phyloP scores from a whole-genome alignment of 2,329 filamentous ascomycete genomes.

The Paecilomyces variotii region DNA sequence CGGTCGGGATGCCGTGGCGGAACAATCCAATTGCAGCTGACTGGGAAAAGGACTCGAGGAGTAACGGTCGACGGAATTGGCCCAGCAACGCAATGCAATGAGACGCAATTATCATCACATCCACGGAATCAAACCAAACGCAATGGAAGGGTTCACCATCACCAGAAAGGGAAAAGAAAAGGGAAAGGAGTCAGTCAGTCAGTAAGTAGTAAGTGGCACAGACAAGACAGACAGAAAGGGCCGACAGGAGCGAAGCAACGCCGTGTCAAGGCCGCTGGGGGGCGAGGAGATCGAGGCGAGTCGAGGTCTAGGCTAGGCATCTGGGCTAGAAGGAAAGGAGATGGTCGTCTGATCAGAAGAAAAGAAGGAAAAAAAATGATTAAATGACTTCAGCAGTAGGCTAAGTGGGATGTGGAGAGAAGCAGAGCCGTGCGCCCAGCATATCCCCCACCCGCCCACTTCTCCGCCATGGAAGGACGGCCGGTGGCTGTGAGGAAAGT shows the following conservation, averaged over 20 bases:
- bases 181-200: too few species aligned
- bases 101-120: too few species aligned
- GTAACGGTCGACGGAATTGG: too few species aligned
- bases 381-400: not conserved
- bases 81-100: too few species aligned
- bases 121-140: too few species aligned
- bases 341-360: slow-evolving; percentile 26
- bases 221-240: not conserved
- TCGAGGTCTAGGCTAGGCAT: slow-evolving; percentile 2
- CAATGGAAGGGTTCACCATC: too few species aligned
- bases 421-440: not conserved
- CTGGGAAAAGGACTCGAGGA: not conserved
- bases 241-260: not conserved
- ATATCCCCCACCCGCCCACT: slow-evolving; percentile 18
- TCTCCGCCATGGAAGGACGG: slow-evolving; percentile 16
- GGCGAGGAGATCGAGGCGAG: too few species aligned
- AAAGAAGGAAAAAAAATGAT: slow-evolving; percentile 7
- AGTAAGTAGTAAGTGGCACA: not conserved
- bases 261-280: not conserved
- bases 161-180: too few species aligned
- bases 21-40: not conserved
- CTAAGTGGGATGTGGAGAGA: not conserved
- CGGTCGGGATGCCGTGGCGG: not conserved
- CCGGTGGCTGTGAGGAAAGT: not conserved
- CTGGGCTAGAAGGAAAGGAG: slow-evolving; percentile 5